These are phyloP conservation scores for Suillus weaverae DNA, from an alignment of 768 basidiomycete genomes.

Conservation along the genomic window DNA sequence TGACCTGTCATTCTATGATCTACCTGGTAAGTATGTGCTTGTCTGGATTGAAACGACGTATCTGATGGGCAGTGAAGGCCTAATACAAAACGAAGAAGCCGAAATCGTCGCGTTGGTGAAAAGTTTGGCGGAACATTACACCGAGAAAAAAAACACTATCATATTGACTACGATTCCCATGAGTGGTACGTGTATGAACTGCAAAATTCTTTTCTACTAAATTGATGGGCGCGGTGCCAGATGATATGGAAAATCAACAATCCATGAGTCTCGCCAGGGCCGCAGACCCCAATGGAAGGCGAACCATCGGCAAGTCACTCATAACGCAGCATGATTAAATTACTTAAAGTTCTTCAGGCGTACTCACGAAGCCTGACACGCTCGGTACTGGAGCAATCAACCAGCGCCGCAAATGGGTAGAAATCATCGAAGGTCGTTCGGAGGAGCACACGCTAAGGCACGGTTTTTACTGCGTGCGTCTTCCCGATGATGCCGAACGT, in stretches of 20 bases:
- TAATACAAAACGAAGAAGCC: constrained; percentile 50
- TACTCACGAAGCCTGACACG: constrained; percentile 57
- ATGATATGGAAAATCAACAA: constrained; percentile 61
- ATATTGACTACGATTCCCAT: constrained; percentile 56
- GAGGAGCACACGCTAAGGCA: constrained; percentile 36
- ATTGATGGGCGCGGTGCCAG: constrained; percentile 26
- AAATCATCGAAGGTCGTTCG: constrained; percentile 39
- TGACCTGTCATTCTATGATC: constrained; percentile 41
- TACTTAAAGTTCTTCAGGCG: constrained; percentile 35
- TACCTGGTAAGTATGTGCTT: constrained; percentile 32
- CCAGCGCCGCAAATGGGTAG: constrained; percentile 41
- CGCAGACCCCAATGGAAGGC: constrained; percentile 44
- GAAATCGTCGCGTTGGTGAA: constrained; percentile 46
- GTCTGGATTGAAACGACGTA: not conserved
- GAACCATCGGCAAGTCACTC: constrained; percentile 49
- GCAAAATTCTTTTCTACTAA: not conserved
- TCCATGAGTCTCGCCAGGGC: constrained; percentile 48
- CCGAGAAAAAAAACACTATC: constrained; percentile 46
- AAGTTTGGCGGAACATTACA: constrained; percentile 48
- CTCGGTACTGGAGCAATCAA: constrained; percentile 38
- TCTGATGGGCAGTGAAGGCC: constrained; percentile 33
- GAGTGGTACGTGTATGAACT: constrained; percentile 39
- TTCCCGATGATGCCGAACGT: constrained; percentile 40
- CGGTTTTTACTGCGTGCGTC: constrained; percentile 46
- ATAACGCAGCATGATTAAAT: not conserved